A percentile compares a stretch with the other conserved stretches of the same genome.
Evolutionary conservation across 1,284 basidiomycete species (phyloP).

Genomic region (Melanopsichium pennsylvanicum): DNA sequence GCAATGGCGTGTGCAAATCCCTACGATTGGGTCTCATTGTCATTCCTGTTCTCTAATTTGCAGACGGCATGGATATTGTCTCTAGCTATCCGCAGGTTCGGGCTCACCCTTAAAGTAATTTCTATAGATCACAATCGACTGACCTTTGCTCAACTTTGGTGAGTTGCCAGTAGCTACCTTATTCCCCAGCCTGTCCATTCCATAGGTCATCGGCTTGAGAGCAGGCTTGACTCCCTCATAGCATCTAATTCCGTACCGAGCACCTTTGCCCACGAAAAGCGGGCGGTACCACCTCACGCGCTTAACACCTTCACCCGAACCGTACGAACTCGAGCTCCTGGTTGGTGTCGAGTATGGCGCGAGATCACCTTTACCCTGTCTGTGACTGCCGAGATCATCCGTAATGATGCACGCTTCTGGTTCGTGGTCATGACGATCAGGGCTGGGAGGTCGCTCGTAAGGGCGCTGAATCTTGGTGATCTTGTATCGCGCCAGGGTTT

Average conservation of each 20-base stretch:
- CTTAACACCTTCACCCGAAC: slow-evolving; percentile 8
- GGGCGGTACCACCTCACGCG: slow-evolving; percentile 42
- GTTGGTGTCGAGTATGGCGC: slow-evolving; percentile 30
- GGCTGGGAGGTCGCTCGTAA: slow-evolving; percentile 42
- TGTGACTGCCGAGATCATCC: slow-evolving; percentile 32
- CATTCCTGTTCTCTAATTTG: no score
- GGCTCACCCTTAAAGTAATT: slow-evolving; percentile 46
- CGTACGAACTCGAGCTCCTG: background rate
- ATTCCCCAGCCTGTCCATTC: slow-evolving; percentile 36
- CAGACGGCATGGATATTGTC: no score
- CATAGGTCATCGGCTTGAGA: slow-evolving; percentile 36
- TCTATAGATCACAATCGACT: slow-evolving; percentile 36
- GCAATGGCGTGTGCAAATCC: no score
- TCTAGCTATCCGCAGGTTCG: slow-evolving; percentile 34
- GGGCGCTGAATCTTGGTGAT: slow-evolving; percentile 40
- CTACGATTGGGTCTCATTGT: no score
- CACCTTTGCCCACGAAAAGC: slow-evolving; percentile 35
- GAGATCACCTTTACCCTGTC: slow-evolving; percentile 35
- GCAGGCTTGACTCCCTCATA: slow-evolving; percentile 21
- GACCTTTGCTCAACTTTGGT: slow-evolving; percentile 38
- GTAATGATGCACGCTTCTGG: slow-evolving; percentile 41
- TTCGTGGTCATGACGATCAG: slow-evolving; percentile 42
- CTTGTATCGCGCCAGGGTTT: slow-evolving; percentile 41
- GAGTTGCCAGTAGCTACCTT: slow-evolving; percentile 33
- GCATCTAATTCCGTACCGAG: slow-evolving; percentile 22